These are phyloP conservation scores for Tausonia pullulans DNA, from an alignment of 1,284 basidiomycete species.

Conservation along the genomic window DNA sequence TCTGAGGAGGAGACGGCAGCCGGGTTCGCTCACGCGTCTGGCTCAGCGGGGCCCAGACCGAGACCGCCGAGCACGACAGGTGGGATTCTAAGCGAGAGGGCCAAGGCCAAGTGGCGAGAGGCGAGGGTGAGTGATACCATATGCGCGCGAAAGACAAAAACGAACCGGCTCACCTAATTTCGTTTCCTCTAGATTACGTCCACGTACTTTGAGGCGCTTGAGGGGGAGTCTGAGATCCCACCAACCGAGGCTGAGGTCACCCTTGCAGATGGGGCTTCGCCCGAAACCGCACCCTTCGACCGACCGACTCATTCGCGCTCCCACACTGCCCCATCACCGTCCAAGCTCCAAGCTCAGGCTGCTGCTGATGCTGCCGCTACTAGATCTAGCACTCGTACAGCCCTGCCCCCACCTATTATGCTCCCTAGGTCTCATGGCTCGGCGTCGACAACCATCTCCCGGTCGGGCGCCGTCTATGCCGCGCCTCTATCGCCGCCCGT, in stretches of 20 bases:
- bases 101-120: constrained; percentile 7
- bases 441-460: neutral
- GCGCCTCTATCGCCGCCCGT: neutral
- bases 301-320: neutral
- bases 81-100: neutral
- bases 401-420: neutral
- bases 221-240: neutral
- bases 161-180: neutral
- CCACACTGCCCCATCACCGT: neutral
- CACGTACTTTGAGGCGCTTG: neutral
- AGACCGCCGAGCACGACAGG: neutral
- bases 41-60: neutral
- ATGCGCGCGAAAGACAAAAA: neutral
- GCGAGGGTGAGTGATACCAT: neutral
- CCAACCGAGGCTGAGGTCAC: neutral
- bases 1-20: neutral
- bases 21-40: neutral
- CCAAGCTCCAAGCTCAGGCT: neutral
- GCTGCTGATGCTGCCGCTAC: too few species aligned
- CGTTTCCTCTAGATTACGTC: neutral
- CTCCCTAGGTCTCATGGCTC: neutral
- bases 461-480: neutral
- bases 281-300: neutral
- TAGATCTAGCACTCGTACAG: too few species aligned
- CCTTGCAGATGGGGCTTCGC: neutral